A percentile compares a stretch with the other conserved stretches of the same genome.
Evolutionary conservation across 495 filamentous ascomycete genomes (phyloP).

Genomic region (Penicillium mononematosum): DNA sequence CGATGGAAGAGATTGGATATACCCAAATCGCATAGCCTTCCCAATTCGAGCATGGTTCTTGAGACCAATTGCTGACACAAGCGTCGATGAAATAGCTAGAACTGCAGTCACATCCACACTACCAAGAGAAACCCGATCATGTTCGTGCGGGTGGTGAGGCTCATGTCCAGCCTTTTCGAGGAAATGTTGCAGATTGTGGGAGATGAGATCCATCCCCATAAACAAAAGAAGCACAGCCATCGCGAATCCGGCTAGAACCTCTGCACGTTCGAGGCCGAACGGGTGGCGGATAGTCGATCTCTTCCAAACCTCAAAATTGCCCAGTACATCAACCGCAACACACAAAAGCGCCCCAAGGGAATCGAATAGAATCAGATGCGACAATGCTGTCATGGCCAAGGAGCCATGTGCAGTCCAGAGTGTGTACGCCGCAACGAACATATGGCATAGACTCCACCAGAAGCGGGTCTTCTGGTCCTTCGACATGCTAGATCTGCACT

Average conservation of each 20-base stretch:
- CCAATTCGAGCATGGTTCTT: slow-evolving; percentile 94
- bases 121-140: slow-evolving; percentile 68
- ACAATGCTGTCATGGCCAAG: slow-evolving; percentile 89
- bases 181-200: slow-evolving; percentile 86
- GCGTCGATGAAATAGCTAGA: slow-evolving; percentile 81
- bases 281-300: slow-evolving; percentile 89
- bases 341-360: slow-evolving; percentile 90
- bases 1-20: slow-evolving; percentile 76
- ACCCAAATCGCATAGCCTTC: slow-evolving; percentile 73
- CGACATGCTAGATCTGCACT: slow-evolving; percentile 83
- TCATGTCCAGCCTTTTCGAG: slow-evolving; percentile 65
- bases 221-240: slow-evolving; percentile 94
- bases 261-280: slow-evolving; percentile 86
- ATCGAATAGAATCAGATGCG: slow-evolving; percentile 92
- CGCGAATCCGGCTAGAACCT: slow-evolving; percentile 94
- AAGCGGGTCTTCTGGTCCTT: slow-evolving; percentile 77
- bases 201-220: slow-evolving; percentile 93
- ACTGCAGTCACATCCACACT: slow-evolving; percentile 79
- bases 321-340: slow-evolving; percentile 85
- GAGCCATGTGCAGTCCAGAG: slow-evolving; percentile 82
- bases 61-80: slow-evolving; percentile 81
- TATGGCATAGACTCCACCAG: slow-evolving; percentile 88
- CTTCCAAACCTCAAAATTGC: slow-evolving; percentile 98
- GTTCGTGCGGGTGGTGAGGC: slow-evolving; percentile 67
- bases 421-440: slow-evolving; percentile 74